Conservation (phyloP, 139 green algal species). For the Coccomyxa sp. region DNA sequence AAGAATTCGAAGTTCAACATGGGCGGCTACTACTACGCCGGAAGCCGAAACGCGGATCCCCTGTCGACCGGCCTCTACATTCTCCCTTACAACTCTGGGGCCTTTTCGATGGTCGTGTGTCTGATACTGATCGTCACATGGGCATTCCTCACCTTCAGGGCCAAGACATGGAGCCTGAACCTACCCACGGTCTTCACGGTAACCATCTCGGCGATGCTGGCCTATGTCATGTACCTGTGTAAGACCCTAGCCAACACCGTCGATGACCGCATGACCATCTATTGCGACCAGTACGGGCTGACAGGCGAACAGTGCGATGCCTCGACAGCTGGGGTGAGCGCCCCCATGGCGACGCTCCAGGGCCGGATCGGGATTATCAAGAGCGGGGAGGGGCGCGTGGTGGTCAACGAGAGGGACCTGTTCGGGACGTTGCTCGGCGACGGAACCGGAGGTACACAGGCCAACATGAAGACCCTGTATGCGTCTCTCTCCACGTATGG, state of each 20-base stretch:
- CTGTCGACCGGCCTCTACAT: background rate
- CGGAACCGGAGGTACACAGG: background rate
- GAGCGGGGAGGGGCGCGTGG: background rate
- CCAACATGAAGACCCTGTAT: background rate
- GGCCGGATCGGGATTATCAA: background rate
- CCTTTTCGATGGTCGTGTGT: background rate
- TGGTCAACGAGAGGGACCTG: background rate
- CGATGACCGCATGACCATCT: background rate
- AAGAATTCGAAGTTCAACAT: background rate
- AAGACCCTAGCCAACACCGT: background rate
- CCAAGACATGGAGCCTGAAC: background rate
- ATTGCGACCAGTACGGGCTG: background rate
- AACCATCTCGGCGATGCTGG: background rate
- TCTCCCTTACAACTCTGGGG: background rate
- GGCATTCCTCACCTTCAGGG: background rate
- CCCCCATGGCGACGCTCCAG: background rate
- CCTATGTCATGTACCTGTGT: background rate
- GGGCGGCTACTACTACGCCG: background rate
- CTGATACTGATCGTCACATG: background rate
- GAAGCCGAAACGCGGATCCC: background rate
- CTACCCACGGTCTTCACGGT: background rate
- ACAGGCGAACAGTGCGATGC: background rate
- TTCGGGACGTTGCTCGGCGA: background rate
- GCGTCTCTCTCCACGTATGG: background rate
- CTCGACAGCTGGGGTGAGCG: background rate